Conservation (phyloP, 225 moss, liverwort and hornwort species). For the Marchantia paleacea region DNA sequence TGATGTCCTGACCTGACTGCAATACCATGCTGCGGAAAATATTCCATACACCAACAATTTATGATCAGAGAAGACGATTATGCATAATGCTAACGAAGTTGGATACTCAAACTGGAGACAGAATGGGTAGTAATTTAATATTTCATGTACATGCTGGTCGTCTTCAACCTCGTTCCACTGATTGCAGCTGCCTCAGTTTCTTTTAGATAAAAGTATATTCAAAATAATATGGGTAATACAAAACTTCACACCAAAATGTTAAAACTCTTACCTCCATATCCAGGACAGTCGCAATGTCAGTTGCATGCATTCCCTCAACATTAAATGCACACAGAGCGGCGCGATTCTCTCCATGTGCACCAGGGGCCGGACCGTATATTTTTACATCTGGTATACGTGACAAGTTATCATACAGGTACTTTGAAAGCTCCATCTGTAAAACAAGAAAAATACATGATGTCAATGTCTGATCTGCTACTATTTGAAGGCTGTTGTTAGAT, state of each 20-base stretch:
- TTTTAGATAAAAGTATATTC: background rate
- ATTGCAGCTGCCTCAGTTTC: background rate
- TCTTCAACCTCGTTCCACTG: background rate
- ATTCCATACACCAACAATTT: background rate
- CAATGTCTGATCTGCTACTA: background rate
- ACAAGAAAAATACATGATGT: background rate
- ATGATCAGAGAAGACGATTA: too few species aligned
- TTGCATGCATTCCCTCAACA: conserved; percentile 59
- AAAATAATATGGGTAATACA: background rate
- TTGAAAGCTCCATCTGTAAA: conserved; percentile 65
- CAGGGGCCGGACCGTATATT: conserved; percentile 67
- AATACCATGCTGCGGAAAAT: conserved; percentile 61
- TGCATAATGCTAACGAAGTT: too few species aligned
- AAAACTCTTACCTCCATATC: conserved; percentile 58
- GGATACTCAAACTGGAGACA: too few species aligned
- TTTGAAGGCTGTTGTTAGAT: background rate
- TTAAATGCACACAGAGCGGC: conserved; percentile 70
- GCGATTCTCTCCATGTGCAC: conserved; percentile 43
- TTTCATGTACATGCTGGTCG: too few species aligned
- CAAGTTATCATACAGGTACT: conserved; percentile 66
- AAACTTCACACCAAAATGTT: background rate
- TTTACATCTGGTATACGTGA: conserved; percentile 50
- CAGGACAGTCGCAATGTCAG: conserved; percentile 69
- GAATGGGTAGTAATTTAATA: too few species aligned
- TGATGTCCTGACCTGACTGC: conserved; percentile 89